Conservation (phyloP, 345 rosid species). For the Euphorbia lathyris region DNA sequence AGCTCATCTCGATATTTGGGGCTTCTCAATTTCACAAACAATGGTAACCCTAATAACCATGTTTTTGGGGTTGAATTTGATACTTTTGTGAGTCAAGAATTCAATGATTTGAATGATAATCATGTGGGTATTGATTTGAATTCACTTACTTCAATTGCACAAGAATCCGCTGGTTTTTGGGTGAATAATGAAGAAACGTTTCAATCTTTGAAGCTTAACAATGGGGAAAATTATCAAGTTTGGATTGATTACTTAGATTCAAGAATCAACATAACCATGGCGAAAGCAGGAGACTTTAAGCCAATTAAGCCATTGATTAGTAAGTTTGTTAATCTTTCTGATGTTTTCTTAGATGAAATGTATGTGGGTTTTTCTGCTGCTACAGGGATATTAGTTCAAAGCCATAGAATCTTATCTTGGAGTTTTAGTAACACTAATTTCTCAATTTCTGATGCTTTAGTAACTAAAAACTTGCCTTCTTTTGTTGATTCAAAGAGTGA, state of each 20-base stretch:
- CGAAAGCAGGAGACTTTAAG: constrained; percentile 14
- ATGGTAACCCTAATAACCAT: constrained; percentile 27
- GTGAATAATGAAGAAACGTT: constrained; percentile 22
- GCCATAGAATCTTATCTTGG: constrained; percentile 29
- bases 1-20: constrained; percentile 32
- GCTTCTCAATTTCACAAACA: constrained; percentile 29
- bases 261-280: constrained; percentile 26
- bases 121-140: constrained; percentile 44
- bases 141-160: constrained; percentile 27
- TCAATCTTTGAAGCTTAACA: constrained; percentile 27
- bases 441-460: constrained; percentile 27
- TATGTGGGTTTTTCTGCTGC: constrained; percentile 33
- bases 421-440: constrained; percentile 12
- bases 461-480: constrained; percentile 31
- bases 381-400: constrained; percentile 27
- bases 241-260: constrained; percentile 36
- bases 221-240: constrained; percentile 30
- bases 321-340: constrained; percentile 26
- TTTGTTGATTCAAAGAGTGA: constrained; percentile 25
- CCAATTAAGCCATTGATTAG: constrained; percentile 34
- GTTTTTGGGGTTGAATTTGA: constrained; percentile 33
- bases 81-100: constrained; percentile 23
- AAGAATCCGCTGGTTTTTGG: constrained; percentile 35
- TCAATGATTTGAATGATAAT: constrained; percentile 30
- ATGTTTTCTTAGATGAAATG: constrained; percentile 30